Conservation (phyloP, 805 yeast species). For the Dipodascus albidus region DNA sequence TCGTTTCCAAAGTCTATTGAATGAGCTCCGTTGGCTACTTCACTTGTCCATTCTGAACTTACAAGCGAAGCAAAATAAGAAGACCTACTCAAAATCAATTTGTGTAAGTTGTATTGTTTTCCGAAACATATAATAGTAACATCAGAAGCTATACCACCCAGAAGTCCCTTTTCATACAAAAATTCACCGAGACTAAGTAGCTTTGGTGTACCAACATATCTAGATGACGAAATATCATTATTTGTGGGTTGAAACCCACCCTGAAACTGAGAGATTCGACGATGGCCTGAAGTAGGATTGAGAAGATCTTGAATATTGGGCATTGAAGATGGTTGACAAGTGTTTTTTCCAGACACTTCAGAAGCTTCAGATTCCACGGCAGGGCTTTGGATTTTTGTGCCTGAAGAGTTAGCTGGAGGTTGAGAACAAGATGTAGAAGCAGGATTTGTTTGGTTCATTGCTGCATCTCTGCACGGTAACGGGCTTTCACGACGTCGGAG, state of each 20-base stretch:
- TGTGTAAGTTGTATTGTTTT: conserved; percentile 34
- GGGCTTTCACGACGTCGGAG: neutral
- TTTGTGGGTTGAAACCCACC: neutral
- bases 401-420: neutral
- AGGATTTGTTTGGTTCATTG: neutral
- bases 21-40: conserved; percentile 6
- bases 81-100: conserved; percentile 33
- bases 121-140: conserved; percentile 38
- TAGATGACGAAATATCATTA: neutral
- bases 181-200: neutral
- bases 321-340: neutral
- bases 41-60: conserved; percentile 31
- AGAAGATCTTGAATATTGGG: neutral
- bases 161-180: neutral
- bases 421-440: neutral
- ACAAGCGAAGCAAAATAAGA: conserved; percentile 38
- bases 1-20: conserved; percentile 30
- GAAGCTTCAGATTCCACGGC: neutral
- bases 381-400: neutral
- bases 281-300: neutral
- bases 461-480: neutral
- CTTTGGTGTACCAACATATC: neutral
- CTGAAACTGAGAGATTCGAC: neutral
- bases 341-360: neutral
- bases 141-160: conserved; percentile 19